A percentile compares a stretch with the other conserved stretches of the same genome.
Conservation (phyloP, 306 rosid species). For the Spatholobus suberectus region DNA sequence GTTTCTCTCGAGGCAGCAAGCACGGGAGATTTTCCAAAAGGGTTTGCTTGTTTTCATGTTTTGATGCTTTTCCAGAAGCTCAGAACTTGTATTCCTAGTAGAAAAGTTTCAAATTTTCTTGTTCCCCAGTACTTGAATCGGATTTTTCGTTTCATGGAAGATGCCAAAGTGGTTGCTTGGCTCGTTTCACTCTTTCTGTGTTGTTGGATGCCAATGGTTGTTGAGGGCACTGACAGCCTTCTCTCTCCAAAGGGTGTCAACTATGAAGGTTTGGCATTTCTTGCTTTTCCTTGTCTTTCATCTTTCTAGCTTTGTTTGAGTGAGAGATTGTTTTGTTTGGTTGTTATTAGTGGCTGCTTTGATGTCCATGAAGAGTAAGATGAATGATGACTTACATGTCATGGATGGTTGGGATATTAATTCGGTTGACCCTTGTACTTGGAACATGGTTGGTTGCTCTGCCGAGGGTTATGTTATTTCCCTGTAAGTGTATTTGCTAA, state of each 20-base stretch:
- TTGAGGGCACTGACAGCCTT: slow-evolving; percentile 60
- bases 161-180: slow-evolving; percentile 44
- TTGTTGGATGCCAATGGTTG: slow-evolving; percentile 39
- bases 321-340: not conserved
- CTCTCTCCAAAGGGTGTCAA: slow-evolving; percentile 98
- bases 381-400: slow-evolving; percentile 65
- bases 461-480: slow-evolving; percentile 76
- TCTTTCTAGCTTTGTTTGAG: not conserved
- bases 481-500: slow-evolving; percentile 61
- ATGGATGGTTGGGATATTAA: slow-evolving; percentile 92
- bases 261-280: slow-evolving; percentile 73
- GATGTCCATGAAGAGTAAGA: slow-evolving; percentile 86
- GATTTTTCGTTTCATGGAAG: slow-evolving; percentile 43
- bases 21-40: slow-evolving; percentile 35
- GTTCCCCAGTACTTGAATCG: slow-evolving; percentile 42
- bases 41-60: slow-evolving; percentile 36
- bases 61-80: slow-evolving; percentile 29
- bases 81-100: slow-evolving; percentile 38
- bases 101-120: slow-evolving; percentile 51
- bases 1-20: slow-evolving; percentile 46
- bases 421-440: slow-evolving; percentile 97
- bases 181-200: slow-evolving; percentile 49
- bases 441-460: slow-evolving; percentile 94
- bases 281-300: slow-evolving; percentile 6
- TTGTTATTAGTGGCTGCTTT: slow-evolving; percentile 80